phyloP scores from a whole-genome alignment of 192 early-diverging fungal species.

The Coemansia aciculifera region DNA sequence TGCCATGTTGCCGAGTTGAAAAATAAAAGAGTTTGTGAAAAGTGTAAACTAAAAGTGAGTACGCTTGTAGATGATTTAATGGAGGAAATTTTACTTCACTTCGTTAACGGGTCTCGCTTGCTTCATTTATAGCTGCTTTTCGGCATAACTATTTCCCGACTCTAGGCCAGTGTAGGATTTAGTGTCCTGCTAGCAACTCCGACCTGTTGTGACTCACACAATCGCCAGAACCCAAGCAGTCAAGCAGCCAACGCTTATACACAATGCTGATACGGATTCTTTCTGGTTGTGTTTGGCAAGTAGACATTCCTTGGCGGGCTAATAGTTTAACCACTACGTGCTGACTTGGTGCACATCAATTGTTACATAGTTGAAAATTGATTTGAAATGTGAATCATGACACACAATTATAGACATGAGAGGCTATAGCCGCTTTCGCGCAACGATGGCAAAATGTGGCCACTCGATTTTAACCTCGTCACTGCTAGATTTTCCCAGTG shows the following conservation, averaged over 20 bases:
- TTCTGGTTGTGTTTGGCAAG: not conserved
- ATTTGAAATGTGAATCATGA: not conserved
- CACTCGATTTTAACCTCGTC: slow-evolving; percentile 14
- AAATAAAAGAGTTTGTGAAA: not conserved
- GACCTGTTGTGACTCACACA: not conserved
- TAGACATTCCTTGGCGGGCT: not conserved
- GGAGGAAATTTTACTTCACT: not conserved
- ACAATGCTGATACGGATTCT: not conserved
- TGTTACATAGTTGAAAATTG: too few relatives aligned
- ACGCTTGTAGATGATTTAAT: not conserved
- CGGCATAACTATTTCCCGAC: slow-evolving; percentile 5
- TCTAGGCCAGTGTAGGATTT: not conserved
- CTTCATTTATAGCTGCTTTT: not conserved
- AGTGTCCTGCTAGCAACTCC: not conserved
- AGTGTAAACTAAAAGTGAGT: not conserved
- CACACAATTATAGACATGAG: not conserved
- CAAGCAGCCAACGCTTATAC: slow-evolving; percentile 2
- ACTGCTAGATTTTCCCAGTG: slow-evolving; percentile 3
- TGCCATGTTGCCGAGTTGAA: slow-evolving; percentile 23
- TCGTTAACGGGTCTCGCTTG: not conserved
- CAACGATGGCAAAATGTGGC: slow-evolving; percentile 41
- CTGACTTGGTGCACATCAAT: not conserved
- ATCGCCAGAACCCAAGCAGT: not conserved
- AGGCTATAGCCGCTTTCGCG: slow-evolving; percentile 13
- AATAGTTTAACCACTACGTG: not conserved